Evolutionary conservation across 495 filamentous ascomycete genomes (phyloP).

Genomic region (Podospora comata): DNA sequence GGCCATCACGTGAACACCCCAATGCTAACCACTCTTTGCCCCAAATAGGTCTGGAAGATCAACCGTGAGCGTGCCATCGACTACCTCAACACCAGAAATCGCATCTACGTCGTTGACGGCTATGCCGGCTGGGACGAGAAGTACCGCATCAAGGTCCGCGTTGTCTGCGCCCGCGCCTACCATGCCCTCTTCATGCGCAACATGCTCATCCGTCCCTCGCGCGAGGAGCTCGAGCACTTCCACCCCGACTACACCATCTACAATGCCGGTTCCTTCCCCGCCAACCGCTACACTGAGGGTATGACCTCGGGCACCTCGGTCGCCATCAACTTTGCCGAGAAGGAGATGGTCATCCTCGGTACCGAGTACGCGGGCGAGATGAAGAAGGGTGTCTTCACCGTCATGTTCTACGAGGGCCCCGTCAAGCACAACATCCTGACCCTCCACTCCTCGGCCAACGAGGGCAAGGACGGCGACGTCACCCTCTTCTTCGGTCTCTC

Average conservation of each 20-base stretch:
- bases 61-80: slow-evolving; percentile 98
- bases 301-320: slow-evolving; percentile 87
- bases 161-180: slow-evolving; percentile 97
- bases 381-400: slow-evolving; percentile 99
- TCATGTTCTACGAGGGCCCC: slow-evolving; percentile 99
- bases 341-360: slow-evolving; percentile 93
- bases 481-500: slow-evolving; percentile 99
- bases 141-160: slow-evolving; percentile 95
- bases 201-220: slow-evolving; percentile 94
- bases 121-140: slow-evolving; percentile 98
- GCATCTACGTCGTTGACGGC: slow-evolving; percentile 97
- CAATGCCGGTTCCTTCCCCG: slow-evolving; percentile 97
- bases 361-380: slow-evolving; percentile 99
- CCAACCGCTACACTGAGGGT: slow-evolving; percentile 94
- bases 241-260: slow-evolving; percentile 99
- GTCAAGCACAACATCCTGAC: slow-evolving; percentile 99
- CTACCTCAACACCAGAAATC: slow-evolving; percentile 97
- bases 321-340: slow-evolving; percentile 79
- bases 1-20: slow-evolving; percentile 28
- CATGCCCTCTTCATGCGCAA: slow-evolving; percentile 99
- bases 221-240: slow-evolving; percentile 91
- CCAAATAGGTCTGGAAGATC: slow-evolving; percentile 88
- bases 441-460: slow-evolving; percentile 95
- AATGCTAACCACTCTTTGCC: slow-evolving; percentile 17
- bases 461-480: slow-evolving; percentile 85